Percentiles rank a stretch among this genome's conserved stretches.
Conservation (phyloP, 2,329 filamentous ascomycete species). For the Tricladium varicosporioides region DNA sequence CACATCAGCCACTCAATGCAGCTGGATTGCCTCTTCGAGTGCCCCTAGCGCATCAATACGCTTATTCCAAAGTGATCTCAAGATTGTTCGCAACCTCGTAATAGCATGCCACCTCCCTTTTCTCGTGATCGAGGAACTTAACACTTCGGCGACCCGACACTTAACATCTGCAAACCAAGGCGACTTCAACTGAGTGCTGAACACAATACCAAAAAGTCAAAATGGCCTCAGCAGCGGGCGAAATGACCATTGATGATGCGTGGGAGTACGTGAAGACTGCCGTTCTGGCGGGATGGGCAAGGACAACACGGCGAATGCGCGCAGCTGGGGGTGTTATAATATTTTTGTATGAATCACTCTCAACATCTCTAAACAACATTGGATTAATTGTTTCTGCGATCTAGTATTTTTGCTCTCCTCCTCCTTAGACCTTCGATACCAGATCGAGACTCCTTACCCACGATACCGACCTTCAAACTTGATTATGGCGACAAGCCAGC, state of each 20-base stretch:
- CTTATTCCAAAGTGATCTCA: neutral
- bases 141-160: neutral
- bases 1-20: neutral
- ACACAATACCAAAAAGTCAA: neutral
- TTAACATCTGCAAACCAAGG: neutral
- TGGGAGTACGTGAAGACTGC: conserved; percentile 26
- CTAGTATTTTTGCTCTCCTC: conserved; percentile 24
- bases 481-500: conserved; percentile 17
- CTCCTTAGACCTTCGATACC: conserved; percentile 27
- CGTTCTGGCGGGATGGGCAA: conserved; percentile 27
- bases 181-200: neutral
- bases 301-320: conserved; percentile 31
- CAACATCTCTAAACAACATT: neutral
- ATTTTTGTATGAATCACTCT: conserved; percentile 24
- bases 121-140: neutral
- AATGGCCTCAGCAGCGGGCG: conserved; percentile 23
- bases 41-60: neutral
- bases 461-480: conserved; percentile 23
- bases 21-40: neutral
- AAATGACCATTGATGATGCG: conserved; percentile 32
- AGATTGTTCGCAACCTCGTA: neutral
- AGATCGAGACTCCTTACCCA: conserved; percentile 16
- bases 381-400: neutral
- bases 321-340: conserved; percentile 24
- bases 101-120: neutral